A percentile compares a stretch with the other conserved stretches of the same genome.
These are phyloP conservation scores for Fraxinus sp. DNA, from an alignment of 305 asterid genomes.

Conservation along the genomic window DNA sequence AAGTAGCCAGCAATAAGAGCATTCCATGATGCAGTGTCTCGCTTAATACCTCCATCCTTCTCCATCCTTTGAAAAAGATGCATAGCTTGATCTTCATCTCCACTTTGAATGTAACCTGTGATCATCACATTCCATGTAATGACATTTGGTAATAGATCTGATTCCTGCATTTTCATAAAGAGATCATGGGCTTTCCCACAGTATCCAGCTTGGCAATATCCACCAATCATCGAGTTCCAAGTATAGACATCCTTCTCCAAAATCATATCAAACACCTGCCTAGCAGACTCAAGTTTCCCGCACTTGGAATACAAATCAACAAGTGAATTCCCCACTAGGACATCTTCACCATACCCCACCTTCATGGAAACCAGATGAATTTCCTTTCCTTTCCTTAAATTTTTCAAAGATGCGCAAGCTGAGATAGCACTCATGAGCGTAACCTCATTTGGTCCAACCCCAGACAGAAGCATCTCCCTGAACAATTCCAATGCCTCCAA, in stretches of 20 bases:
- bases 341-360: slow-evolving; percentile 54
- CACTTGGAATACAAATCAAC: slow-evolving; percentile 80
- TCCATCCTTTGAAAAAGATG: slow-evolving; percentile 79
- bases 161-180: slow-evolving; percentile 58
- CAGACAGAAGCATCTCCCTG: slow-evolving; percentile 49
- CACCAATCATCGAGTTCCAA: slow-evolving; percentile 85
- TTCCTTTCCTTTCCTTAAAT: slow-evolving; percentile 62
- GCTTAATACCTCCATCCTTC: slow-evolving; percentile 49
- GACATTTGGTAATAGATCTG: slow-evolving; percentile 52
- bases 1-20: slow-evolving; percentile 70
- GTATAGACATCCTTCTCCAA: slow-evolving; percentile 58
- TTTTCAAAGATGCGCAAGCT: slow-evolving; percentile 57
- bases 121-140: slow-evolving; percentile 83
- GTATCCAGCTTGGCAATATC: slow-evolving; percentile 75
- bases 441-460: slow-evolving; percentile 65
- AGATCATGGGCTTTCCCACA: slow-evolving; percentile 68
- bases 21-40: slow-evolving; percentile 80
- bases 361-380: slow-evolving; percentile 57
- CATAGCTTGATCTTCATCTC: slow-evolving; percentile 77
- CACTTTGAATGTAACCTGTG: slow-evolving; percentile 66
- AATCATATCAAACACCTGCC: slow-evolving; percentile 51
- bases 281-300: slow-evolving; percentile 58
- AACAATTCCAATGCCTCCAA: slow-evolving; percentile 53
- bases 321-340: slow-evolving; percentile 67
- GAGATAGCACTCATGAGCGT: slow-evolving; percentile 61